phyloP scores from a whole-genome alignment of 441 rosid genomes.

The Aquilaria agallochum region DNA sequence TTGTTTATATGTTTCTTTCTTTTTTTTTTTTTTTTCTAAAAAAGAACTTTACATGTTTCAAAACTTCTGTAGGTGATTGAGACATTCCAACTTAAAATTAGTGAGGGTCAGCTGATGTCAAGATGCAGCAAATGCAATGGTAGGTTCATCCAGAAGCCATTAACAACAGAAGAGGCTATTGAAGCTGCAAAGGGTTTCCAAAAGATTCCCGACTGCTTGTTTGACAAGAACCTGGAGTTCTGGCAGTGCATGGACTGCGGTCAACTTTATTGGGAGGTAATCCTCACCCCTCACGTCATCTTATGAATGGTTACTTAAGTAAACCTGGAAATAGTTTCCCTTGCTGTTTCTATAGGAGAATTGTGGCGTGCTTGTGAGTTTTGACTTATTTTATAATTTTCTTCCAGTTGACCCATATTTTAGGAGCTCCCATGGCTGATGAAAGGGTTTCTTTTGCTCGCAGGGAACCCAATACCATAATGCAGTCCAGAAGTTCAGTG shows the following conservation, averaged over 20 bases:
- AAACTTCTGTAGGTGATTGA: slow-evolving; percentile 57
- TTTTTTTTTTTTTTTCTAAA: neutral
- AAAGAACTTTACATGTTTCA: neutral
- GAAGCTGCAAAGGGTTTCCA: slow-evolving; percentile 97
- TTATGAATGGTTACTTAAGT: too few species aligned
- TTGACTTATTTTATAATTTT: neutral
- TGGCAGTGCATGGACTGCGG: slow-evolving; percentile 95
- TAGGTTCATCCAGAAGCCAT: slow-evolving; percentile 75
- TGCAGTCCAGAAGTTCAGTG: slow-evolving; percentile 77
- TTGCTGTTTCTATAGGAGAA: neutral
- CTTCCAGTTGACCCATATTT: too few species aligned
- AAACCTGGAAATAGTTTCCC: too few species aligned
- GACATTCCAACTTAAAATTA: slow-evolving; percentile 61
- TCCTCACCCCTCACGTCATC: neutral
- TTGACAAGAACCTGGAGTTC: slow-evolving; percentile 76
- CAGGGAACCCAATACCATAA: slow-evolving; percentile 84
- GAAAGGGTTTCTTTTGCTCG: slow-evolving; percentile 5
- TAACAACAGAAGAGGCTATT: slow-evolving; percentile 77
- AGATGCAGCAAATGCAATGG: slow-evolving; percentile 96
- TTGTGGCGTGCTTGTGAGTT: neutral
- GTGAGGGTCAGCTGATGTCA: slow-evolving; percentile 78
- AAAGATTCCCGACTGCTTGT: slow-evolving; percentile 75
- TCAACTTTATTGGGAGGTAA: slow-evolving; percentile 96
- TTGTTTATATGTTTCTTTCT: too few species aligned
- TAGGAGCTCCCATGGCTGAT: too few species aligned